Evolutionary conservation across 169 alveolate genomes (phyloP), one percentile per base, ranked within the genome.

Genomic region (Nephromyces sp.): DNA sequence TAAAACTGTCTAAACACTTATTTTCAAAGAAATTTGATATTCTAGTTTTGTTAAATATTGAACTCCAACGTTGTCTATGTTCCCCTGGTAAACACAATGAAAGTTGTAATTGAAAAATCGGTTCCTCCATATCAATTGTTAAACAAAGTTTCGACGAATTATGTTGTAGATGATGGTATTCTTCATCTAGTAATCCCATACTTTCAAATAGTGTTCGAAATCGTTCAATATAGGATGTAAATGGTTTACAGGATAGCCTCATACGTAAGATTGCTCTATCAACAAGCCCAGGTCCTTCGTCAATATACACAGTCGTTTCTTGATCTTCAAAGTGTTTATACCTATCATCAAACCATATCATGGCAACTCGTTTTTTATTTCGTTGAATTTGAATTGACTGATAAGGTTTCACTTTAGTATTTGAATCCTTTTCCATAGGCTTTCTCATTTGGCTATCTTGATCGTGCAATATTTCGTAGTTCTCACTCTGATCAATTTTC

Each of bases 331-430:
- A 76, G 28, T 52, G 25, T 6, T 2, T n/a, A 68, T 70, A 77
- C 32, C 72, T 71, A 21, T 77, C 83, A 25, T 77, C 83, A 21
- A 77, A 65, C 83, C 83, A 77, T 2, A 77, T 77, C 52, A 43
- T 77, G 8, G 83, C 83, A 1, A 73, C 83, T 15, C 83, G 32
- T 27, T 52, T 52, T 57, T 70, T 73, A 22, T 76, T 76, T 66
- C 64, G 68, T 53, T 76, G 82, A 21, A 70, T 77, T 74, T 76
- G 72, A n/a, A 22, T 43, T n/a, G n/a, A 15, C n/a, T 15, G n/a
- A 43, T 15, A 43, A 43, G 57, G 15, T 43, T 43, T 43, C 57
- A 43, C 57, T 43, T 43, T 43, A 15, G 57, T 43, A 43, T 15
- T n/a, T 15, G 15, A 15, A 15, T 43, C 25, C 57, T 43, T n/a